A percentile compares a stretch with the other conserved stretches of the same genome.
Conservation (phyloP, 495 filamentous ascomycete genomes). For the Penicillium cataractarum region DNA sequence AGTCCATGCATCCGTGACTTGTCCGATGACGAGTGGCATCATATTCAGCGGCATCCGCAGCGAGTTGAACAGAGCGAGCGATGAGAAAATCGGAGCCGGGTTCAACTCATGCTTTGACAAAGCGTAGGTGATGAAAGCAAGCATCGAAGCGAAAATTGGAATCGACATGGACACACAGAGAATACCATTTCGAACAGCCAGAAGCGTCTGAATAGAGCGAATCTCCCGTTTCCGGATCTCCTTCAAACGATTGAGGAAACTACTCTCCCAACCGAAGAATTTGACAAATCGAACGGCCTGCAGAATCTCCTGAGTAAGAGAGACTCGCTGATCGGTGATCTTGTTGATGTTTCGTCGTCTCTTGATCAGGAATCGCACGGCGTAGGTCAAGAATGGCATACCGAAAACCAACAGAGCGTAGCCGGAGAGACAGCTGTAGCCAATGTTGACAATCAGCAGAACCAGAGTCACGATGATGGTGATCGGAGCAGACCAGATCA, state of each 20-base stretch:
- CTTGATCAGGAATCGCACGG: constrained; percentile 70
- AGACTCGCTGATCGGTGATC: constrained; percentile 87
- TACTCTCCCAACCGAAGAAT: constrained; percentile 91
- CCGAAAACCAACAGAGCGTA: constrained; percentile 80
- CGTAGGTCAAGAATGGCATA: constrained; percentile 71
- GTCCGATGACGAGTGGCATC: constrained; percentile 84
- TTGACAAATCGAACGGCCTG: constrained; percentile 93
- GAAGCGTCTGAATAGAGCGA: constrained; percentile 72
- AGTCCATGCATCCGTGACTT: constrained; percentile 85
- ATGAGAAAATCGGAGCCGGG: constrained; percentile 86
- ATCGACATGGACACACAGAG: constrained; percentile 77
- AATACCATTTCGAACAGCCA: constrained; percentile 82
- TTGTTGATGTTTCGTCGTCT: constrained; percentile 82
- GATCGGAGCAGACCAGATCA: constrained; percentile 85
- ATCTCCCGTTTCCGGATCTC: constrained; percentile 77
- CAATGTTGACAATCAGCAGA: constrained; percentile 80
- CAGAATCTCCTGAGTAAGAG: constrained; percentile 89
- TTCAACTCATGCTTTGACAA: constrained; percentile 70
- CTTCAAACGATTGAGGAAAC: constrained; percentile 76
- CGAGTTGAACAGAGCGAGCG: constrained; percentile 88
- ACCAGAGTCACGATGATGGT: constrained; percentile 75
- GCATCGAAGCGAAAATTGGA: constrained; percentile 91
- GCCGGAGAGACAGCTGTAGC: constrained; percentile 85
- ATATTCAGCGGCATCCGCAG: constrained; percentile 88
- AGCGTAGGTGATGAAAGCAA: constrained; percentile 91